Conservation (phyloP, 2,329 filamentous ascomycete species). For the Aaosphaeria pasadenensis region DNA sequence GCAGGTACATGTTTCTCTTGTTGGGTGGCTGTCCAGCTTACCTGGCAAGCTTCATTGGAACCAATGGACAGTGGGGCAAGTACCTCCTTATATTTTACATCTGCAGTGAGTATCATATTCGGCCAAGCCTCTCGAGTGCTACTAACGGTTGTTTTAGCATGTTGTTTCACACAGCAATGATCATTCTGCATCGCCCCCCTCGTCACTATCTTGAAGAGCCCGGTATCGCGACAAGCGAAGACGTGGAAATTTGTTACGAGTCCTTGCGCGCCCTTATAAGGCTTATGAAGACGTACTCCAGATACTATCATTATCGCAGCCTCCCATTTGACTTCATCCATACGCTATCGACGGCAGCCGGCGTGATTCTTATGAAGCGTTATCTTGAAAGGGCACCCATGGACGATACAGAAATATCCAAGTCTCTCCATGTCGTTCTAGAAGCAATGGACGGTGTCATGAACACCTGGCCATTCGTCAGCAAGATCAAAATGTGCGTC, state of each 20-base stretch:
- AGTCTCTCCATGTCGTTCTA: not conserved
- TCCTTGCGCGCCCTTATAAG: constrained; percentile 47
- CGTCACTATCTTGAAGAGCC: constrained; percentile 43
- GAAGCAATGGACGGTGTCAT: not conserved
- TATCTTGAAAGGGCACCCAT: not conserved
- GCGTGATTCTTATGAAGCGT: not conserved
- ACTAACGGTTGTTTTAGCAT: constrained; percentile 25
- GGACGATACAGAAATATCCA: not conserved
- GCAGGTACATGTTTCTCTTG: constrained; percentile 48
- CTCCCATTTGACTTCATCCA: constrained; percentile 51
- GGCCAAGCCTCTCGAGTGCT: not conserved
- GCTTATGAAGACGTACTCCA: constrained; percentile 44
- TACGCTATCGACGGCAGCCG: constrained; percentile 37
- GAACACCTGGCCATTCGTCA: not conserved
- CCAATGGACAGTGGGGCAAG: constrained; percentile 49
- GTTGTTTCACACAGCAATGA: constrained; percentile 52
- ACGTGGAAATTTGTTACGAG: constrained; percentile 51
- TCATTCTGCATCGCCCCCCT: constrained; percentile 51
- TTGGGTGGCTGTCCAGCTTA: constrained; percentile 47
- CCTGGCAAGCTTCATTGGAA: constrained; percentile 52
- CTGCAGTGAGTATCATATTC: constrained; percentile 35
- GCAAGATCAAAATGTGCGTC: not conserved
- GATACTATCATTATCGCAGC: constrained; percentile 44
- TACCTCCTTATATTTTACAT: constrained; percentile 48
- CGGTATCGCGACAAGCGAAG: constrained; percentile 41